These are phyloP conservation scores for Dimargaris cristalligena DNA, from an alignment of 192 early-diverging fungal species.

Conservation along the genomic window DNA sequence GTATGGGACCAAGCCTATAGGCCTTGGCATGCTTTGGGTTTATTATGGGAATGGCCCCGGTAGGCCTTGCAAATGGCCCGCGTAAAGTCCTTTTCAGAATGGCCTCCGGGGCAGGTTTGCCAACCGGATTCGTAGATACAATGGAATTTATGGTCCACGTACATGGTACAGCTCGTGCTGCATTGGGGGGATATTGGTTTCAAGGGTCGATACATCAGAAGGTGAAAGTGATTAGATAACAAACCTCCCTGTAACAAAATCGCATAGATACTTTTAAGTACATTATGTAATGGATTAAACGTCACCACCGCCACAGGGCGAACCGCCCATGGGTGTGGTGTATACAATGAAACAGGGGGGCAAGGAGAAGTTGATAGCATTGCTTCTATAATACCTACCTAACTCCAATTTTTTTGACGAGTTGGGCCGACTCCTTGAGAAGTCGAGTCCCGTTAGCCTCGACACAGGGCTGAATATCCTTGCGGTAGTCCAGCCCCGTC, in stretches of 20 bases:
- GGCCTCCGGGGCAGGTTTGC: constrained; percentile 8
- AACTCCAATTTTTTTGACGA: not conserved
- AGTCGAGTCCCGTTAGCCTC: not conserved
- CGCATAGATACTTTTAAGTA: not conserved
- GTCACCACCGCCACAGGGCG: not conserved
- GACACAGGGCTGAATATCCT: not conserved
- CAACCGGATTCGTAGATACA: constrained; percentile 9
- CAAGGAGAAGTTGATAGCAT: not conserved
- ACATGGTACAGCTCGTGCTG: constrained; percentile 5
- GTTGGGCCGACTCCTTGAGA: not conserved
- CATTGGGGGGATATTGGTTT: not conserved
- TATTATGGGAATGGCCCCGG: no score
- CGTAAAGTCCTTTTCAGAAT: not conserved
- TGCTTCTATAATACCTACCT: not conserved
- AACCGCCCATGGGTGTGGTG: not conserved
- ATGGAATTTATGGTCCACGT: constrained; percentile 4
- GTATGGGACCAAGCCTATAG: no score
- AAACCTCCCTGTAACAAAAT: not conserved
- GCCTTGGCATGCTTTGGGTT: no score
- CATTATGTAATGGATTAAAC: not conserved
- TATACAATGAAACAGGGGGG: not conserved
- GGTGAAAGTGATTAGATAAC: not conserved
- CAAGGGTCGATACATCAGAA: not conserved
- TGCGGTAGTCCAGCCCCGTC: not conserved
- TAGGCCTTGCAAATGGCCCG: constrained; percentile 4